Conservation (phyloP, 2,329 filamentous ascomycete genomes). For the Alternaria burnsii region DNA sequence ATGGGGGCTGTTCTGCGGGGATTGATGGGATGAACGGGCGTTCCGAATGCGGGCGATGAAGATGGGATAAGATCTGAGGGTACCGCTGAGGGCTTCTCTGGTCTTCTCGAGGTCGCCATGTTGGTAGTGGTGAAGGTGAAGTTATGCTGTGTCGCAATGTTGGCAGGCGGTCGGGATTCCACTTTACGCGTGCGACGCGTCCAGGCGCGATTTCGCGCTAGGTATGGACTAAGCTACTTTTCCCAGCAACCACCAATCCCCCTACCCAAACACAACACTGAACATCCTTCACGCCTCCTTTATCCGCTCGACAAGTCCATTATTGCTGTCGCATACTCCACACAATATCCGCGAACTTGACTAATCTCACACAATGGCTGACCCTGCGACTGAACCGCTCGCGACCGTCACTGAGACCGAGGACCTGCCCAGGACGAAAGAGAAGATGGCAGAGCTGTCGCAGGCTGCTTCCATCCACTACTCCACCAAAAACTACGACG, state of each 20-base stretch:
- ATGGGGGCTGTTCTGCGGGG: slow-evolving; percentile 57
- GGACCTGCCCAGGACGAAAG: slow-evolving; percentile 56
- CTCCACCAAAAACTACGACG: slow-evolving; percentile 85
- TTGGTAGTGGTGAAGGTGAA: slow-evolving; percentile 11
- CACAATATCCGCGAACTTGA: not conserved
- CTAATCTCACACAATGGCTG: slow-evolving; percentile 33
- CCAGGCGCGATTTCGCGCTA: slow-evolving; percentile 17
- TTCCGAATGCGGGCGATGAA: slow-evolving; percentile 89
- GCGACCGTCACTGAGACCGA: slow-evolving; percentile 30
- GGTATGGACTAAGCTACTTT: slow-evolving; percentile 13
- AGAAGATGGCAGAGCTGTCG: slow-evolving; percentile 78
- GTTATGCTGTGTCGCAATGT: slow-evolving; percentile 3
- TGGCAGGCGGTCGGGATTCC: slow-evolving; percentile 10
- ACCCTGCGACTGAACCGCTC: slow-evolving; percentile 29
- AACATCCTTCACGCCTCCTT: slow-evolving; percentile 7
- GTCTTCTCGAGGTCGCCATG: slow-evolving; percentile 43
- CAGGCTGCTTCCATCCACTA: slow-evolving; percentile 86
- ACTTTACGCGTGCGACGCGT: slow-evolving; percentile 37
- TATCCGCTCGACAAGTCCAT: not conserved
- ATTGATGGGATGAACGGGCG: slow-evolving; percentile 80
- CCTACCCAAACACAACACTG: slow-evolving; percentile 2
- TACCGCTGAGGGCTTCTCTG: slow-evolving; percentile 42
- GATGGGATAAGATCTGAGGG: slow-evolving; percentile 74
- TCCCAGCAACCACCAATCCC: slow-evolving; percentile 10
- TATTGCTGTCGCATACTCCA: slow-evolving; percentile 16